Base-by-base conservation (phyloP, 768 basidiomycete species). In the Pholiota microspora region DNA sequence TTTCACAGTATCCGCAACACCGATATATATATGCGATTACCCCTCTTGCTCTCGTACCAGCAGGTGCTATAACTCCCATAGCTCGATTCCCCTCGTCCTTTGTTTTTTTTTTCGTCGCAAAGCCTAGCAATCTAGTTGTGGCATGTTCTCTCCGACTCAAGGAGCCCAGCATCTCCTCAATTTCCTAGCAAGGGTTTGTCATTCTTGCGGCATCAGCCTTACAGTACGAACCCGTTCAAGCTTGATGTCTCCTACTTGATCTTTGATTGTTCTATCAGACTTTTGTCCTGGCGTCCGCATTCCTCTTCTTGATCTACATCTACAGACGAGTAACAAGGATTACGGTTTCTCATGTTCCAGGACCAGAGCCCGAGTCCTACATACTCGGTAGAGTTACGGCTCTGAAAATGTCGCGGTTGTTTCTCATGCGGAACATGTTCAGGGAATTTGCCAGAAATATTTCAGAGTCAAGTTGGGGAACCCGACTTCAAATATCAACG, bases 401-500 rank as follows among this genome's bases (percentile, higher is more conserved):
- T n/a, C n/a, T n/a, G n/a, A n/a, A n/a, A n/a, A n/a, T n/a, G n/a
- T n/a, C n/a, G n/a, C n/a, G n/a, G n/a, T n/a, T n/a, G n/a, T n/a
- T n/a, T 40, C 49, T 31, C 40, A 42, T 42, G 40, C 21, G 23
- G 23, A n/a, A 29, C 7, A 38, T 9, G 2, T 23, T 7, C 35
- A 83, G 82, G 82, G 12, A 78, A 79, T 53, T 65, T 82, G 18
- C 71, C 70, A 21, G 76, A 82, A 58, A 65, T 79, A 38, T 77
- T 80, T 56, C 78, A 79, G 56, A 77, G 76, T 54, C 74, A 81
- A 62, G 80, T 74, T 15, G 81, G 75, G 9, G 71, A 73, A 47
- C 72, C 77, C 6, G 81, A 83, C 56, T 82, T 82, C 64, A 78
- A 77, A 60, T 83, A 80, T 65, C 75, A 77, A 59, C 68, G 64